A percentile compares a stretch with the other conserved stretches of the same genome.
Conservation (phyloP, 768 basidiomycete genomes). For the Trametes meyenii region DNA sequence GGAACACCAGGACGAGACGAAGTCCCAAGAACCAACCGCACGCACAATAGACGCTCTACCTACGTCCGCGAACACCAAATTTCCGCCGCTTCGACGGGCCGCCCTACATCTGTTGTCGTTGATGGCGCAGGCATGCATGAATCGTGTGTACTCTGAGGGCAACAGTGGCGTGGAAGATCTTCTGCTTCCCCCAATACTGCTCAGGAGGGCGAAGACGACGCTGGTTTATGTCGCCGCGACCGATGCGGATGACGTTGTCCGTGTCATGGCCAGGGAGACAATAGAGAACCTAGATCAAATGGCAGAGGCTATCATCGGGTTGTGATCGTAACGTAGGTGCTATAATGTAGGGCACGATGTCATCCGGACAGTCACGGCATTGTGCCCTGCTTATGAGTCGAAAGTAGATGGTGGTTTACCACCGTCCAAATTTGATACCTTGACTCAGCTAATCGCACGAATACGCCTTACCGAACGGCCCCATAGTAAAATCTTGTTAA, state of each 20-base stretch:
- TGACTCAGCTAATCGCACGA: too few relatives aligned
- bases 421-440: too few relatives aligned
- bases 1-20: constrained; percentile 4
- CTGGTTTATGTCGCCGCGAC: constrained; percentile 69
- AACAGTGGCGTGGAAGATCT: constrained; percentile 23
- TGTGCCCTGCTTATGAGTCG: too few relatives aligned
- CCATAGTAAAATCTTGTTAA: too few relatives aligned
- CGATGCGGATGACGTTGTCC: constrained; percentile 72
- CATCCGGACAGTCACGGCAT: too few relatives aligned
- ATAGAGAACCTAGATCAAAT: constrained; percentile 56
- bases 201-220: constrained; percentile 59
- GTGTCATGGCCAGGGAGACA: constrained; percentile 78
- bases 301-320: constrained; percentile 47
- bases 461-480: too few relatives aligned
- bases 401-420: too few relatives aligned
- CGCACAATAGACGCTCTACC: constrained; percentile 59
- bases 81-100: constrained; percentile 82
- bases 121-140: constrained; percentile 62
- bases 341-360: too few relatives aligned
- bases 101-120: constrained; percentile 82
- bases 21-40: constrained; percentile 4
- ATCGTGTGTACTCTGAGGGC: constrained; percentile 51
- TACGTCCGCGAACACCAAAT: constrained; percentile 58
- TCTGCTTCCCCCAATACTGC: constrained; percentile 39
- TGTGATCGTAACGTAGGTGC: too few relatives aligned